These are phyloP conservation scores for Salix arbutifolia DNA, from an alignment of 345 rosid species.

Conservation along the genomic window DNA sequence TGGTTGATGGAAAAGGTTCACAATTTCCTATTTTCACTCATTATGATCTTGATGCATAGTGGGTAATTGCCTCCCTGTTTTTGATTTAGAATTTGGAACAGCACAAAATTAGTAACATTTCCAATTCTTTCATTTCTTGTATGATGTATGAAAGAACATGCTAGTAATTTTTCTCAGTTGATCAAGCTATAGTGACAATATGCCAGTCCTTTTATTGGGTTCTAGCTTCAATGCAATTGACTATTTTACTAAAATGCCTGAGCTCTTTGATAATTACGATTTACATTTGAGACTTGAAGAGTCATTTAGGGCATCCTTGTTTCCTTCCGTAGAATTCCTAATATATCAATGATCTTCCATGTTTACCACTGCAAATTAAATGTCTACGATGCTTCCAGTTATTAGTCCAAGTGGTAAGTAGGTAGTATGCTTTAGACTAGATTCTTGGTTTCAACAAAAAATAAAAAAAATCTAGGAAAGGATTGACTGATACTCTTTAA, in stretches of 20 bases:
- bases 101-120: neutral
- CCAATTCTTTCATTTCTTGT: conserved; percentile 3
- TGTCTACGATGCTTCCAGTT: neutral
- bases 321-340: neutral
- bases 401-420: neutral
- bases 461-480: neutral
- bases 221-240: neutral
- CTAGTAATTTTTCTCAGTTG: neutral
- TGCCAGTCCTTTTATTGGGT: neutral
- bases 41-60: neutral
- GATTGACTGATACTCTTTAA: neutral
- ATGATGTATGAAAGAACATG: neutral
- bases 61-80: neutral
- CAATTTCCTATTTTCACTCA: neutral
- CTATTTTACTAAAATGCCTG: neutral
- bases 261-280: neutral
- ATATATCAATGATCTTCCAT: neutral
- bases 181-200: neutral
- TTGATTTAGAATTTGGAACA: neutral
- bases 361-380: neutral
- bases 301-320: neutral
- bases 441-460: neutral
- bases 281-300: neutral
- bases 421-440: neutral
- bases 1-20: neutral